Evolutionary conservation across 768 basidiomycete species (phyloP).

Genomic region (Guyanaporus albipodus): DNA sequence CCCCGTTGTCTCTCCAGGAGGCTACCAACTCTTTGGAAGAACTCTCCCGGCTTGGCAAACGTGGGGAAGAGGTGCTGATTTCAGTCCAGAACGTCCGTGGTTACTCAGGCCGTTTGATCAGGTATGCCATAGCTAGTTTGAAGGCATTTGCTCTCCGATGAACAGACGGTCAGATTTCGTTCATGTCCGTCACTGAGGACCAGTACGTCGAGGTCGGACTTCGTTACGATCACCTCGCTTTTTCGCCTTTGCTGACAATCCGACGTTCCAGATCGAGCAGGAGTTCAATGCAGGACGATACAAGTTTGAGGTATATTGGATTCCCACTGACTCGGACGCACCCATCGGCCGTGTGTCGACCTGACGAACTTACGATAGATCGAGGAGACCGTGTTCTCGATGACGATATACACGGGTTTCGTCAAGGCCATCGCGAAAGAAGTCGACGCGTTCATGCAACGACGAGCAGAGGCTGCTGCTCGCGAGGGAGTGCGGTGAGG

Average conservation of each 20-base stretch:
- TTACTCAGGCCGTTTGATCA: constrained; percentile 61
- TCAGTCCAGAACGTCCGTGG: constrained; percentile 50
- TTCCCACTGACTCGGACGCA: no score
- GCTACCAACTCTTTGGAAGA: constrained; percentile 61
- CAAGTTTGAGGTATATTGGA: constrained; percentile 44
- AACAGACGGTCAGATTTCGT: constrained; percentile 39
- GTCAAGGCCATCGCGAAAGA: constrained; percentile 40
- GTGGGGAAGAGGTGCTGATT: constrained; percentile 51
- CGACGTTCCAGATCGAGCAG: constrained; percentile 39
- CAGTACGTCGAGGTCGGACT: constrained; percentile 44
- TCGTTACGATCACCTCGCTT: not conserved
- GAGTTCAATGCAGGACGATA: constrained; percentile 53
- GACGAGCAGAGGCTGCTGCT: constrained; percentile 35
- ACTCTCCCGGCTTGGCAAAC: constrained; percentile 65
- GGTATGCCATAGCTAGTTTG: constrained; percentile 24
- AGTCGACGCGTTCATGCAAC: constrained; percentile 37
- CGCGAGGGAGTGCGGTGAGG: constrained; percentile 41
- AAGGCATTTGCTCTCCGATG: not conserved
- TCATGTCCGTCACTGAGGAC: constrained; percentile 44
- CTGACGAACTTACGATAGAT: constrained; percentile 35
- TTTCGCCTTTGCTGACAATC: not conserved
- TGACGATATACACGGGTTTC: constrained; percentile 46
- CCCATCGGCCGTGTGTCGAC: no score
- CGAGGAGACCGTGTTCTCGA: constrained; percentile 49
- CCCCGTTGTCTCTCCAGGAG: constrained; percentile 60